Conservation (phyloP, 139 green algal species). For the Chlamydomonas incerta region DNA sequence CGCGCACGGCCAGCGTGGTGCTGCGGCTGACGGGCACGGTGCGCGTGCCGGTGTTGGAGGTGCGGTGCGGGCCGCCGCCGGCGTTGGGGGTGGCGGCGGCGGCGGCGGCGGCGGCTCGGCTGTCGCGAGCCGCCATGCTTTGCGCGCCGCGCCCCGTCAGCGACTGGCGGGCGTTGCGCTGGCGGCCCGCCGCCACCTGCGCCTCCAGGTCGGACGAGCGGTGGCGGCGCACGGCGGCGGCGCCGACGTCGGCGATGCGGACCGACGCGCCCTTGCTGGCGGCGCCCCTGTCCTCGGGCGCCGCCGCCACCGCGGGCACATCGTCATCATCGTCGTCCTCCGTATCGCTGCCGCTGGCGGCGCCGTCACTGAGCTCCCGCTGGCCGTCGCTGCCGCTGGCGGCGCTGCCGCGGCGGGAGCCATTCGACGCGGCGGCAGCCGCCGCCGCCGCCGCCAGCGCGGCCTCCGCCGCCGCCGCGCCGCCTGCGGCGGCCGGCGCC, state of each 20-base stretch:
- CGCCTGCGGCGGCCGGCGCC: too few species aligned
- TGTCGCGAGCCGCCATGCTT: too few species aligned
- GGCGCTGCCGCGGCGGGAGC: neutral
- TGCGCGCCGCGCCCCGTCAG: too few species aligned
- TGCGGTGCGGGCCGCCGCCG: too few species aligned
- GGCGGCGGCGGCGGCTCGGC: too few species aligned
- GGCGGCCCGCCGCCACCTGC: neutral
- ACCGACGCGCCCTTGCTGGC: neutral
- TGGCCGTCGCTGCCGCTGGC: neutral
- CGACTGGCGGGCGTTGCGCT: too few species aligned
- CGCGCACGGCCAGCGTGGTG: neutral
- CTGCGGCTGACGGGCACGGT: too few species aligned
- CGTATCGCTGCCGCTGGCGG: neutral
- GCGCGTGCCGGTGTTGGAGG: too few species aligned
- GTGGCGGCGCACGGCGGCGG: conserved; percentile 7
- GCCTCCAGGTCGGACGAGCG: neutral
- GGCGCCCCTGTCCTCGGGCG: neutral
- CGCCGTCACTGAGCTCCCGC: neutral
- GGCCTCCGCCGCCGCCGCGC: neutral
- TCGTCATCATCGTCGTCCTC: neutral
- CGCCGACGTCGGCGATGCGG: neutral
- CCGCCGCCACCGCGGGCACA: neutral
- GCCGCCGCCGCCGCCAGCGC: neutral
- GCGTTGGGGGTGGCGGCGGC: too few species aligned
- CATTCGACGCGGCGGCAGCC: neutral